These are phyloP conservation scores for Fraxinus ornus DNA, from an alignment of 305 asterid species.

Conservation along the genomic window DNA sequence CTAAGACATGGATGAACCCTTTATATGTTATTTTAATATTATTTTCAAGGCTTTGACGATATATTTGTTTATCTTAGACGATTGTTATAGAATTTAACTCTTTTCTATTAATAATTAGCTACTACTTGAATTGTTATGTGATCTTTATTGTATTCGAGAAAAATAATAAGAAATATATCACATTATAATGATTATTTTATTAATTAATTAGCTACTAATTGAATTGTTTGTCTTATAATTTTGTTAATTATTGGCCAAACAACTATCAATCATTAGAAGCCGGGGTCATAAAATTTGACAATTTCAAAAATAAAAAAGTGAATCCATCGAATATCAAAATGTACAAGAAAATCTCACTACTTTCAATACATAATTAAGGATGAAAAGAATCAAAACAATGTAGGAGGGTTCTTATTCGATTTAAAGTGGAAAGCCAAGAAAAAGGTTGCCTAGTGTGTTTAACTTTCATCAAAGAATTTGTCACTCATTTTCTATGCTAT, in stretches of 20 bases:
- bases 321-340: conserved; percentile 8
- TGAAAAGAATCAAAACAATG: conserved; percentile 25
- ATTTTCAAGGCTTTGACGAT: too few relatives aligned
- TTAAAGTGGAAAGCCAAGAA: conserved; percentile 28
- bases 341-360: not conserved
- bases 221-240: not conserved
- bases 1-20: too few relatives aligned
- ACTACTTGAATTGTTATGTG: too few relatives aligned
- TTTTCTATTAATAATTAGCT: too few relatives aligned
- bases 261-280: not conserved
- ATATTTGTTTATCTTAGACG: too few relatives aligned
- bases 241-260: not conserved
- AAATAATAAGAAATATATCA: too few relatives aligned
- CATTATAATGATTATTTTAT: too few relatives aligned
- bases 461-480: conserved; percentile 23
- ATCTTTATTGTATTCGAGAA: too few relatives aligned
- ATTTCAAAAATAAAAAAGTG: not conserved
- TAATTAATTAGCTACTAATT: too few relatives aligned
- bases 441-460: conserved; percentile 20
- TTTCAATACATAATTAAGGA: conserved; percentile 13
- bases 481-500: conserved; percentile 3
- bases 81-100: too few relatives aligned
- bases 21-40: too few relatives aligned
- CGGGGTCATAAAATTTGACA: not conserved
- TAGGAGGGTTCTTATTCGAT: conserved; percentile 41